phyloP scores from a whole-genome alignment of 2,329 filamentous ascomycete genomes.

The Pseudogymnoascus sp. region DNA sequence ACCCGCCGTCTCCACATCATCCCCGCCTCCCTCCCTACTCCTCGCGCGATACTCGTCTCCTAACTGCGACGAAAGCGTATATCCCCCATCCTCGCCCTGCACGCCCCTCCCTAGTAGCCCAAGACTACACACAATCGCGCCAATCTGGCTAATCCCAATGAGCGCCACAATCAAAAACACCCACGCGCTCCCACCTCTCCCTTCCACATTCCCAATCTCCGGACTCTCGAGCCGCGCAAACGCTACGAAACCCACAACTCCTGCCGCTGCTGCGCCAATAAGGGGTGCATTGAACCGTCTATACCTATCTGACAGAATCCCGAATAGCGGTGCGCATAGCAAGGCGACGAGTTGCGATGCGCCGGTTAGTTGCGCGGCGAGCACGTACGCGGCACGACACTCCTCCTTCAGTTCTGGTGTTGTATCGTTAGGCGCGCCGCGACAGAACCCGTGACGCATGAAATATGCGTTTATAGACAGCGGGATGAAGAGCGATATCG shows the following conservation, averaged over 20 bases:
- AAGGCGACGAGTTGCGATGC: constrained; percentile 82
- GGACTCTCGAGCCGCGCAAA: constrained; percentile 73
- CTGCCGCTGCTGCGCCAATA: constrained; percentile 59
- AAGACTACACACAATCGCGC: constrained; percentile 92
- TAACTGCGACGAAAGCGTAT: constrained; percentile 25
- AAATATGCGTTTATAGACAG: constrained; percentile 90
- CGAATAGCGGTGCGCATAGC: constrained; percentile 77
- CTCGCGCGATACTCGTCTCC: neutral
- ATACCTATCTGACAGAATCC: constrained; percentile 67
- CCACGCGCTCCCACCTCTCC: constrained; percentile 55
- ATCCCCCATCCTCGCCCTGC: constrained; percentile 38
- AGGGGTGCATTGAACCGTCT: constrained; percentile 64
- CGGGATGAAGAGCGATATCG: constrained; percentile 89
- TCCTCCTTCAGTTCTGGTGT: constrained; percentile 71
- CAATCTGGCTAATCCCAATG: constrained; percentile 89
- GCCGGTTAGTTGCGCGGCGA: constrained; percentile 80
- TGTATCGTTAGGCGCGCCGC: constrained; percentile 52
- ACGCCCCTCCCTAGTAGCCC: constrained; percentile 77
- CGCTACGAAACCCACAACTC: constrained; percentile 66
- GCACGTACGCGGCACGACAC: constrained; percentile 77
- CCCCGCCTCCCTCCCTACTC: neutral
- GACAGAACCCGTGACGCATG: constrained; percentile 70
- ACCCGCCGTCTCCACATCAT: neutral
- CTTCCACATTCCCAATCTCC: constrained; percentile 55
- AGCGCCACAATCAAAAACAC: constrained; percentile 72